Conservation (phyloP, 768 basidiomycete species). For the Kockovaella imperatae region DNA sequence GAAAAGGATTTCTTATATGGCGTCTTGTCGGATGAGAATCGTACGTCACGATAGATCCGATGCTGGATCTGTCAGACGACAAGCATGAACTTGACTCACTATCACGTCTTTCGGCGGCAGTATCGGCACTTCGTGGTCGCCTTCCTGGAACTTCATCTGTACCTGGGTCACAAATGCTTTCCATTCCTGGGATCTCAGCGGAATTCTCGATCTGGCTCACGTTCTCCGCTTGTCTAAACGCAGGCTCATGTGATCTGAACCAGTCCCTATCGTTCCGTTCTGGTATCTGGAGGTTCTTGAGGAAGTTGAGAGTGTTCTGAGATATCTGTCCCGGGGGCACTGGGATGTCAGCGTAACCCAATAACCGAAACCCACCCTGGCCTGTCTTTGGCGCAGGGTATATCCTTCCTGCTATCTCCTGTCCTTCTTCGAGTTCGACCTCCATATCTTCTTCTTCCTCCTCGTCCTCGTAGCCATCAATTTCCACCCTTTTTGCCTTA, state of each 20-base stretch:
- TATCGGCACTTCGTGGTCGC: conserved; percentile 75
- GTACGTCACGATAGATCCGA: conserved; percentile 86
- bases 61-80: conserved; percentile 46
- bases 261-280: conserved; percentile 72
- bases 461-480: conserved; percentile 50
- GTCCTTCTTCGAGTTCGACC: conserved; percentile 42
- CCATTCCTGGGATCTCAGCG: conserved; percentile 55
- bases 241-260: conserved; percentile 77
- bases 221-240: conserved; percentile 71
- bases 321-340: conserved; percentile 82
- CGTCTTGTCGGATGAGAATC: conserved; percentile 91
- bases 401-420: conserved; percentile 52
- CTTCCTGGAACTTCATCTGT: conserved; percentile 59
- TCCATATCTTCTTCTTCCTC: conserved; percentile 27
- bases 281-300: conserved; percentile 61
- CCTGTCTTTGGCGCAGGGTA: conserved; percentile 76
- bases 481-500: conserved; percentile 42
- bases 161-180: conserved; percentile 70
- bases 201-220: conserved; percentile 17
- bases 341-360: conserved; percentile 31
- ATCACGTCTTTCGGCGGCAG: conserved; percentile 86
- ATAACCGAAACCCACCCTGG: conserved; percentile 51
- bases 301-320: conserved; percentile 72
- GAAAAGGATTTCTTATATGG: conserved; percentile 82
- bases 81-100: conserved; percentile 17